Conservation (phyloP, 345 rosid genomes). For the Citrus glauca region DNA sequence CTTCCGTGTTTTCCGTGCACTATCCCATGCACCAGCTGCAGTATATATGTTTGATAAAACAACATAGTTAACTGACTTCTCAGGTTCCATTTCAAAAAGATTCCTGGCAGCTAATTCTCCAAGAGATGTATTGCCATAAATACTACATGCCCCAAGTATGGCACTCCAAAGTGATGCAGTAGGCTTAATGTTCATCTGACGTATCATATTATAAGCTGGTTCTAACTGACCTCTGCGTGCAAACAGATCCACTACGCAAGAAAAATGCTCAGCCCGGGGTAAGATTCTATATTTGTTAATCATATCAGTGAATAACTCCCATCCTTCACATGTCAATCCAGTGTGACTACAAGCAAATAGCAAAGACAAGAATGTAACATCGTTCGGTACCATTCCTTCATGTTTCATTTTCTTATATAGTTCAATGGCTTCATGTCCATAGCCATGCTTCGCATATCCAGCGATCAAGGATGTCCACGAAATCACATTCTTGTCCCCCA, state of each 20-base stretch:
- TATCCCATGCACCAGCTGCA: conserved; percentile 49
- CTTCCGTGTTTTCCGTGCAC: conserved; percentile 37
- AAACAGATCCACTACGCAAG: conserved; percentile 67
- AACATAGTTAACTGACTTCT: conserved; percentile 51
- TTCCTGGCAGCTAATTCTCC: conserved; percentile 48
- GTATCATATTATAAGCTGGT: conserved; percentile 46
- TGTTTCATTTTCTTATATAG: conserved; percentile 53
- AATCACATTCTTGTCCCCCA: conserved; percentile 55
- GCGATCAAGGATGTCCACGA: conserved; percentile 70
- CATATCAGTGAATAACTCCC: conserved; percentile 56
- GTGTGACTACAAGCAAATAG: conserved; percentile 70
- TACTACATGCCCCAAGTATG: not conserved
- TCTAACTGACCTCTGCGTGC: conserved; percentile 61
- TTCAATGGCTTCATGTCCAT: conserved; percentile 46
- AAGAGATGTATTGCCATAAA: conserved; percentile 36
- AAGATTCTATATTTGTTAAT: conserved; percentile 36
- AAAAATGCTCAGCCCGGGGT: conserved; percentile 57
- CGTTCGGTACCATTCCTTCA: conserved; percentile 55
- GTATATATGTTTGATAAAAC: conserved; percentile 58
- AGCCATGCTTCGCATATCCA: conserved; percentile 69
- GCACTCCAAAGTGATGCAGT: conserved; percentile 64
- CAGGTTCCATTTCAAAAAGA: conserved; percentile 48
- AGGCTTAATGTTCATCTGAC: conserved; percentile 34
- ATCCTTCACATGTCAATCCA: conserved; percentile 53
- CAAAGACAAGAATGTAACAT: conserved; percentile 57